Base-by-base conservation (phyloP, 306 rosid genomes). In the Fragaria iinumae region DNA sequence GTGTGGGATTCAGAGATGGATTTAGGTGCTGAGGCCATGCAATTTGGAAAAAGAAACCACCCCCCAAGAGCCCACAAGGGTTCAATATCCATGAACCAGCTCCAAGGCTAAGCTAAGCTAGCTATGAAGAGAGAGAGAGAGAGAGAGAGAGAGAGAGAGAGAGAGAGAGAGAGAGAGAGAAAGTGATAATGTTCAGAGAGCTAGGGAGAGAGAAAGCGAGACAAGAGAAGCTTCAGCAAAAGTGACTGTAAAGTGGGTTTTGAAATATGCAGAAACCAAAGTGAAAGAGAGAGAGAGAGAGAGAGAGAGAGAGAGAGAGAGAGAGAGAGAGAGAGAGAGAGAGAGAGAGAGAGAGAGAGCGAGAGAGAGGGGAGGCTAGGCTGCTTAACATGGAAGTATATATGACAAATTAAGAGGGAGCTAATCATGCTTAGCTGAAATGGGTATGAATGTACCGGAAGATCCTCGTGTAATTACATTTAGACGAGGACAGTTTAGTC, bases 31-130 rank as follows among this genome's bases (percentile, higher is more conserved):
- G 86, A 73, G 75, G 97, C 99, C 99, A 95, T 95, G 92, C 99
- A 95, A 88, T 82, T 90, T 75, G 88, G 88, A 90, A 90, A 73
- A 90, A 91, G 85, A 87, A 80, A 87, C 93, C 93, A 92, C 93
- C 98, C 99, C 99, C 97, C 99, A 87, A 91, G 80, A 86, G 79
- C 82, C 97, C 97, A 92, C 92, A 92, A 89, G 95, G 93, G 88
- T 88, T 94, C 97, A 94, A 94, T 89, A 92, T 92, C 98, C 98
- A 94, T 94, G 86, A 92, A 94, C 98, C 95, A 86, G 90, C 89
- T 11, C 85, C 92, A 44, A 44, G 13, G 48, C 48, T 44, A 44
- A 41, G 44, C 44, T 41, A 41, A 55, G 67, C 59, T 44, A 45
- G 50, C 87, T 88, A 83, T 39, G 84, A 78, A 86, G 76, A 70